A percentile compares a stretch with the other conserved stretches of the same genome.
phyloP scores from a whole-genome alignment of 1,284 basidiomycete species.

The Ceratobasidium sp. region DNA sequence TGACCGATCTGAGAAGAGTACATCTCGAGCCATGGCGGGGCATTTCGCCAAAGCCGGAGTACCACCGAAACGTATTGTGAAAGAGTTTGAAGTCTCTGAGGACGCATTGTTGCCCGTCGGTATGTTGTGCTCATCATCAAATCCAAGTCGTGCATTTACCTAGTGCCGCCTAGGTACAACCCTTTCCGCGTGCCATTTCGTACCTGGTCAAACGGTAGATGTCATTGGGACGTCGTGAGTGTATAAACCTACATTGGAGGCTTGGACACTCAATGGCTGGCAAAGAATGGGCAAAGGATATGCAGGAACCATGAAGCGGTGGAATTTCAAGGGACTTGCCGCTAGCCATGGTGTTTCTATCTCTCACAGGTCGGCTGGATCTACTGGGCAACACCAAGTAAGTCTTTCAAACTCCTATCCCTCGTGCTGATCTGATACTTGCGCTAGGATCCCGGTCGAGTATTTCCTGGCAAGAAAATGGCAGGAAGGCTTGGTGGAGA shows the following conservation, averaged over 20 bases:
- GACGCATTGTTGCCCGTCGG: conserved; percentile 92
- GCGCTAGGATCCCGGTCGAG: conserved; percentile 85
- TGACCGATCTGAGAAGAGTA: conserved; percentile 70
- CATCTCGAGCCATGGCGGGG: conserved; percentile 78
- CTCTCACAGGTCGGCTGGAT: conserved; percentile 92
- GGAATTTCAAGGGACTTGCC: conserved; percentile 90
- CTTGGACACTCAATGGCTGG: conserved; percentile 26
- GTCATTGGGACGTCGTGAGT: conserved; percentile 90
- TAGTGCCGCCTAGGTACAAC: conserved; percentile 70
- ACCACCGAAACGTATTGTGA: conserved; percentile 84
- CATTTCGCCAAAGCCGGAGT: conserved; percentile 88
- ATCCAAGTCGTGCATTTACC: conserved; percentile 15
- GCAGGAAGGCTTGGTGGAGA: conserved; percentile 90
- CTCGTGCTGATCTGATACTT: conserved; percentile 42
- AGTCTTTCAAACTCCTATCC: conserved; percentile 40
- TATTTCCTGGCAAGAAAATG: conserved; percentile 99
- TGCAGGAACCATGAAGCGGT: conserved; percentile 96
- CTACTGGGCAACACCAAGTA: conserved; percentile 95
- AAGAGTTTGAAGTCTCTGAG: conserved; percentile 87
- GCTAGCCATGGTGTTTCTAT: conserved; percentile 97
- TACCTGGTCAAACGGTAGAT: conserved; percentile 97
- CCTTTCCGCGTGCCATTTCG: conserved; percentile 92
- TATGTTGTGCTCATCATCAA: conserved; percentile 50
- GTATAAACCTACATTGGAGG: neutral
- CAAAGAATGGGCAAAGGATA: conserved; percentile 94